Conservation (phyloP, 768 basidiomycete genomes). For the Hypholoma fasciculare region DNA sequence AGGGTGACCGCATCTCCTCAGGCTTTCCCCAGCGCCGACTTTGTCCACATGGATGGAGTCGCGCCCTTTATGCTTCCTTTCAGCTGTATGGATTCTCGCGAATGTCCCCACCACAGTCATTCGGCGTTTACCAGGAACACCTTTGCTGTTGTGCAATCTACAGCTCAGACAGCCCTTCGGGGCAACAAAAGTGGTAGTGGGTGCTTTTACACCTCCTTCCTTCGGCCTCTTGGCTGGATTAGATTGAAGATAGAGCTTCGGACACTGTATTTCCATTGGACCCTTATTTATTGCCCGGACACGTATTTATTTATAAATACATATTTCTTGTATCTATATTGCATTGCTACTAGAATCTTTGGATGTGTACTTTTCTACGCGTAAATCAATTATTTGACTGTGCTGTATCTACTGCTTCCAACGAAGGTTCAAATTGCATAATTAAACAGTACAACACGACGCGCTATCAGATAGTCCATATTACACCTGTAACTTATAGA, state of each 20-base stretch:
- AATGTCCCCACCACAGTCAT: not conserved
- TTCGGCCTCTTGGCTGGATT: not conserved
- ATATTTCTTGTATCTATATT: not conserved
- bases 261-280: not conserved
- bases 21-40: not conserved
- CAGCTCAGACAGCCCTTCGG: slow-evolving; percentile 7
- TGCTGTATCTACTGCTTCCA: too few relatives aligned
- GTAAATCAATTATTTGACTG: too few relatives aligned
- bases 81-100: not conserved
- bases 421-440: too few relatives aligned
- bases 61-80: not conserved
- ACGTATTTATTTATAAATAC: not conserved
- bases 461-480: too few relatives aligned
- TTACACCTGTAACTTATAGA: too few relatives aligned
- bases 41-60: not conserved
- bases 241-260: not conserved
- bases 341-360: not conserved
- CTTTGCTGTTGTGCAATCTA: not conserved
- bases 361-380: too few relatives aligned
- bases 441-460: too few relatives aligned
- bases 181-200: slow-evolving; percentile 8
- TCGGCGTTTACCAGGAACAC: slow-evolving; percentile 7
- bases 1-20: not conserved
- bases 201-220: not conserved
- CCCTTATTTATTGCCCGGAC: not conserved